Conservation (phyloP, 1,284 basidiomycete species). For the Ganoderma resinaceum region DNA sequence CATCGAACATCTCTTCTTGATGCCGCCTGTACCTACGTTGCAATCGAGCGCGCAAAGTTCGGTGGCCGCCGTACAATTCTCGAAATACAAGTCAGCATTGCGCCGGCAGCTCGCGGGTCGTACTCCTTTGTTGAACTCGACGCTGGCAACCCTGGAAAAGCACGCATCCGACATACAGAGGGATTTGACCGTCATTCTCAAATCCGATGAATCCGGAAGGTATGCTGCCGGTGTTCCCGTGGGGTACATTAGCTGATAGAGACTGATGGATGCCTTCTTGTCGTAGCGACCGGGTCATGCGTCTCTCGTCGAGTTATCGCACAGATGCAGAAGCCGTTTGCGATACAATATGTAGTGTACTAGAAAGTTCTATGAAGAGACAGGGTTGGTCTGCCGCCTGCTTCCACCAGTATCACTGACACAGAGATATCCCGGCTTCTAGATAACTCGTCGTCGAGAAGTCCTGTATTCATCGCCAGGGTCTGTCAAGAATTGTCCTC, state of each 20-base stretch:
- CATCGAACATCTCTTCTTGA: conserved; percentile 60
- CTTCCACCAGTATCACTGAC: conserved; percentile 1
- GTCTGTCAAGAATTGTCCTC: conserved; percentile 40
- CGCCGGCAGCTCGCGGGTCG: conserved; percentile 66
- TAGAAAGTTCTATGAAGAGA: conserved; percentile 44
- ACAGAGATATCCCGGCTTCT: neutral
- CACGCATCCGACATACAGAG: conserved; percentile 60
- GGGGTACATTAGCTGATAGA: neutral
- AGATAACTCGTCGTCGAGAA: conserved; percentile 32
- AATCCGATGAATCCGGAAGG: conserved; percentile 36
- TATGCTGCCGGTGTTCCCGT: neutral
- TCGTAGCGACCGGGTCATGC: conserved; percentile 45
- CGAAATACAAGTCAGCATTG: conserved; percentile 61
- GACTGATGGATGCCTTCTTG: conserved; percentile 17
- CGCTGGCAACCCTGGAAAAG: conserved; percentile 63
- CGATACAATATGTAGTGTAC: conserved; percentile 45
- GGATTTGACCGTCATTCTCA: conserved; percentile 57
- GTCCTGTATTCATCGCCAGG: conserved; percentile 50
- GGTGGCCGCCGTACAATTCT: conserved; percentile 53
- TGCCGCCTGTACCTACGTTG: conserved; percentile 55
- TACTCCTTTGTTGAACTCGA: conserved; percentile 61
- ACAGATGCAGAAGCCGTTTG: conserved; percentile 57
- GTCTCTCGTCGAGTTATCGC: conserved; percentile 51
- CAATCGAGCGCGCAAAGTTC: conserved; percentile 46
- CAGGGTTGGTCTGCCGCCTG: conserved; percentile 40